Percentiles rank a stretch among this genome's conserved stretches.
Evolutionary conservation across 176 grass and related monocot genomes (phyloP).

Genomic region (Musa acuminata): DNA sequence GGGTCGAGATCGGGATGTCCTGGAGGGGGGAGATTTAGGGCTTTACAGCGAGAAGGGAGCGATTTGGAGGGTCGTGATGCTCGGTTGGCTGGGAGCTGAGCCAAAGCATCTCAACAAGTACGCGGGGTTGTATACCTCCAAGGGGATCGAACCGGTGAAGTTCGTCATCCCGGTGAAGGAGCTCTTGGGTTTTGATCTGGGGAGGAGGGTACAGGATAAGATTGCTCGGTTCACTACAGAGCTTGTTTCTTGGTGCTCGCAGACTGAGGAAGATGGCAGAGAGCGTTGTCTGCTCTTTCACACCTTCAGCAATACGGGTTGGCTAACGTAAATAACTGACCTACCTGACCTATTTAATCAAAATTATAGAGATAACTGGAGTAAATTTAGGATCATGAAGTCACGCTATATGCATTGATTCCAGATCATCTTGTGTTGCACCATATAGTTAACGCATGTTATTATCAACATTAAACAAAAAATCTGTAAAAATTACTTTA

Average conservation of each 20-base stretch:
- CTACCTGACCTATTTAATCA: background rate
- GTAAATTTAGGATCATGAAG: background rate
- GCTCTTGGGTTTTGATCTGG: conserved; percentile 66
- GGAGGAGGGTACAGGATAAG: conserved; percentile 55
- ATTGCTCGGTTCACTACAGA: conserved; percentile 48
- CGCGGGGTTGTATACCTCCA: conserved; percentile 67
- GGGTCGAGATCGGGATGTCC: conserved; percentile 24
- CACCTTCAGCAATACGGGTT: conserved; percentile 98
- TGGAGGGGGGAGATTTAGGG: background rate
- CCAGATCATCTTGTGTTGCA: background rate
- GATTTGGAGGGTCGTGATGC: conserved; percentile 66
- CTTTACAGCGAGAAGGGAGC: conserved; percentile 19
- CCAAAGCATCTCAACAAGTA: conserved; percentile 84
- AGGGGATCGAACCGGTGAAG: conserved; percentile 60
- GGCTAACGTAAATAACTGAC: conserved; percentile 54
- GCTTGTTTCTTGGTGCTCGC: conserved; percentile 70
- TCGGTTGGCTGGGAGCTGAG: conserved; percentile 84
- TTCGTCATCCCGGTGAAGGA: conserved; percentile 64
- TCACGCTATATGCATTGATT: background rate
- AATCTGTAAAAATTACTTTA: too few relatives aligned
- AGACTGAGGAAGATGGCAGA: conserved; percentile 41
- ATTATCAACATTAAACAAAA: background rate
- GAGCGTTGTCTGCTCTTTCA: conserved; percentile 73
- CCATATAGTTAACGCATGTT: background rate
- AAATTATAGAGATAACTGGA: background rate